Evolutionary conservation across 305 asterid genomes (phyloP).

Genomic region (Andrographis paniculata): DNA sequence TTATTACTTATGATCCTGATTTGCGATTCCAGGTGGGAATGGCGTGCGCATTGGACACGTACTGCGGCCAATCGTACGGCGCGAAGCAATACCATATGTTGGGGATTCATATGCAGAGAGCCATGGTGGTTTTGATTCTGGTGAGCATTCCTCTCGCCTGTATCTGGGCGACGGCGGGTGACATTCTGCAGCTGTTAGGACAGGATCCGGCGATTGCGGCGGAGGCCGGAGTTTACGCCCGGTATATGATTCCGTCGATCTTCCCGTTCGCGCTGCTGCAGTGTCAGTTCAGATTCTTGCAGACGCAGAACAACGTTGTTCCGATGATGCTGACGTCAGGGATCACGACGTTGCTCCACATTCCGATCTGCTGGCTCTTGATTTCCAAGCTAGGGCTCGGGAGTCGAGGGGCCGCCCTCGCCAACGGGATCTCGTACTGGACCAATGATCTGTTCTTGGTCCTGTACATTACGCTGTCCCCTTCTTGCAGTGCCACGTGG

Average conservation of each 20-base stretch:
- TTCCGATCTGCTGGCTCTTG: slow-evolving; percentile 31
- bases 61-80: slow-evolving; percentile 60
- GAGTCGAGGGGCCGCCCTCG: slow-evolving; percentile 49
- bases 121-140: slow-evolving; percentile 48
- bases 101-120: slow-evolving; percentile 62
- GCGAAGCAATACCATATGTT: slow-evolving; percentile 59
- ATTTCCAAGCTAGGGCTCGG: slow-evolving; percentile 33
- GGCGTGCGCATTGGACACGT: slow-evolving; percentile 59
- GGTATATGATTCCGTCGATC: slow-evolving; percentile 43
- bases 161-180: slow-evolving; percentile 50
- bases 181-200: slow-evolving; percentile 36
- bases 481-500: slow-evolving; percentile 35
- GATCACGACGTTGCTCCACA: slow-evolving; percentile 30
- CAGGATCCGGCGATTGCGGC: slow-evolving; percentile 51
- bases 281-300: slow-evolving; percentile 49
- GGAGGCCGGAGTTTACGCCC: slow-evolving; percentile 44
- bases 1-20: too few relatives aligned
- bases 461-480: slow-evolving; percentile 27
- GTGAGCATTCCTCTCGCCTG: slow-evolving; percentile 49
- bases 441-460: slow-evolving; percentile 33
- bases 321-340: slow-evolving; percentile 51
- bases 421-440: slow-evolving; percentile 42
- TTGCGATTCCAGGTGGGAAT: slow-evolving; percentile 35
- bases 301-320: slow-evolving; percentile 44
- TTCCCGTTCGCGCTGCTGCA: slow-evolving; percentile 46